phyloP scores from a whole-genome alignment of 441 rosid genomes.

The Eruca vesicaria region DNA sequence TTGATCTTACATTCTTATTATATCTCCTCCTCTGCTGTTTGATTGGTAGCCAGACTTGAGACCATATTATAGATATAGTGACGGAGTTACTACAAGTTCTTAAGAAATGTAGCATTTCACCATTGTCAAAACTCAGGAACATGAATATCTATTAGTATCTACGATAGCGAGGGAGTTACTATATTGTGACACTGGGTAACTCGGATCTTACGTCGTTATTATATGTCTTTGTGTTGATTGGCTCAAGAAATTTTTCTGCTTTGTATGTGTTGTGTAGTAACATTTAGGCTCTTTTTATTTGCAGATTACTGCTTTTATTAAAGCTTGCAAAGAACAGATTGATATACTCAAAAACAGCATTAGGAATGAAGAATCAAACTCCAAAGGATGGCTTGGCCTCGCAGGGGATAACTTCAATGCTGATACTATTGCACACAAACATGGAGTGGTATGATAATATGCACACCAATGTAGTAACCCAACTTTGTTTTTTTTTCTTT shows the following conservation, averaged over 20 bases:
- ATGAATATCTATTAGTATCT: too few species aligned
- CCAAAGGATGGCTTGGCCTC: slow-evolving; percentile 85
- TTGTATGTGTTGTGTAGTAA: not conserved
- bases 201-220: not conserved
- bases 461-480: slow-evolving; percentile 26
- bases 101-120: too few species aligned
- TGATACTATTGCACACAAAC: slow-evolving; percentile 89
- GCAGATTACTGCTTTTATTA: slow-evolving; percentile 81
- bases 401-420: slow-evolving; percentile 53
- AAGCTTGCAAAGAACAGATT: slow-evolving; percentile 89
- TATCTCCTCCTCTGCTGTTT: too few species aligned
- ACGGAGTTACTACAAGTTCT: too few species aligned
- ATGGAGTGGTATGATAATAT: slow-evolving; percentile 79
- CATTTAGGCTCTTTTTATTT: not conserved
- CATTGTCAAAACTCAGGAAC: too few species aligned
- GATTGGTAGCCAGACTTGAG: too few species aligned
- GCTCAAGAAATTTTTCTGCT: too few species aligned
- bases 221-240: not conserved
- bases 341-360: slow-evolving; percentile 78
- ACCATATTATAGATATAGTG: too few species aligned
- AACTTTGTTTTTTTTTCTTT: not conserved
- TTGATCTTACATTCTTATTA: too few species aligned
- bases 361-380: slow-evolving; percentile 62
- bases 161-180: not conserved
- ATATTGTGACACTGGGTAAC: not conserved